Percentiles rank a stretch among this genome's conserved stretches.
Evolutionary conservation across 2,329 filamentous ascomycete species (phyloP).

Genomic region (Penicillium sp.): DNA sequence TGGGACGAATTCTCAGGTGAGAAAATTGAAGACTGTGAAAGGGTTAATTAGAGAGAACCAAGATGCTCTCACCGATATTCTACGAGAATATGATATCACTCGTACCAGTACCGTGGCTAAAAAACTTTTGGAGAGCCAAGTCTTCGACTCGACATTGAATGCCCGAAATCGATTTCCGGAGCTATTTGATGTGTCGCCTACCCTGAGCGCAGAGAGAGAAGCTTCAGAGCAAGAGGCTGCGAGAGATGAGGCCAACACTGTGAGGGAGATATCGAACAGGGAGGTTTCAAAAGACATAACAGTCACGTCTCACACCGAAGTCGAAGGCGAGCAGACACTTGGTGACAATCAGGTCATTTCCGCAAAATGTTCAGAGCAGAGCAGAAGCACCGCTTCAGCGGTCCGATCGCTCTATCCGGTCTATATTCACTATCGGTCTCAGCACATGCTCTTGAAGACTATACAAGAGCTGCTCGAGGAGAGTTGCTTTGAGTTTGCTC

Average conservation of each 20-base stretch:
- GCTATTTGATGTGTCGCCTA: slow-evolving; percentile 6
- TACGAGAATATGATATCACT: slow-evolving; percentile 5
- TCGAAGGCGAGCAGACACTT: background rate
- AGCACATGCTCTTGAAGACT: slow-evolving; percentile 1
- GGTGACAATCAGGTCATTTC: background rate
- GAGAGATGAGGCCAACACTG: slow-evolving; percentile 3
- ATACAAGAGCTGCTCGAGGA: slow-evolving; percentile 4
- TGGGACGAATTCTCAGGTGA: slow-evolving; percentile 1
- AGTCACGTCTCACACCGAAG: background rate
- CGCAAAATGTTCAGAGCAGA: background rate
- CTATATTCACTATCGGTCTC: slow-evolving; percentile 6
- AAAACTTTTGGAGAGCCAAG: slow-evolving; percentile 1
- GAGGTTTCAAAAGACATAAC: background rate
- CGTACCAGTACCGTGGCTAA: slow-evolving; percentile 3
- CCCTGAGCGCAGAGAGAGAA: slow-evolving; percentile 5
- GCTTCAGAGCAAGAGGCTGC: slow-evolving; percentile 6
- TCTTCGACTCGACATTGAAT: slow-evolving; percentile 5
- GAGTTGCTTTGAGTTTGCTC: slow-evolving; percentile 3
- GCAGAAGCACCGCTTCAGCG: background rate
- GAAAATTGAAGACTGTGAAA: slow-evolving; percentile 5
- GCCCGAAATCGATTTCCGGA: slow-evolving; percentile 5
- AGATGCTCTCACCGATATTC: background rate
- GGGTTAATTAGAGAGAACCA: slow-evolving; percentile 2
- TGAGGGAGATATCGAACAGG: slow-evolving; percentile 1
- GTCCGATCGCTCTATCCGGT: slow-evolving; percentile 6